A percentile compares a stretch with the other conserved stretches of the same genome.
Evolutionary conservation across 2,329 filamentous ascomycete genomes (phyloP).

Genomic region (Neophaeococcomyces mojaviensis): DNA sequence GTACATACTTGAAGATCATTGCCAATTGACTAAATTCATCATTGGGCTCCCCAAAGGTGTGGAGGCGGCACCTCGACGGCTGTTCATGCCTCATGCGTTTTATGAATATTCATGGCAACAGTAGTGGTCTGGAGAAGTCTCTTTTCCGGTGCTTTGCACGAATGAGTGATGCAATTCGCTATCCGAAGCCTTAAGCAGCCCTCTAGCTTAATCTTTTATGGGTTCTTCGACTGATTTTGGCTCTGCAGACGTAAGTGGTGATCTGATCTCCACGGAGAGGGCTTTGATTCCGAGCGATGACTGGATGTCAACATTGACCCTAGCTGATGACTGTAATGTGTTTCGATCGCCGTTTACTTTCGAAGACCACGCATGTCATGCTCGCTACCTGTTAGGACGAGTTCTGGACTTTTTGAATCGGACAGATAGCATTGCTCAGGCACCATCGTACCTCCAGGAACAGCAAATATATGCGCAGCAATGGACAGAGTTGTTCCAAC

Average conservation of each 20-base stretch:
- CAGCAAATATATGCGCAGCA: slow-evolving; percentile 38
- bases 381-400: slow-evolving; percentile 50
- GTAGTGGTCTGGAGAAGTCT: slow-evolving; percentile 45
- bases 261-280: slow-evolving; percentile 46
- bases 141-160: slow-evolving; percentile 54
- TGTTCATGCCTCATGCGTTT: slow-evolving; percentile 48
- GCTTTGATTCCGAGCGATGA: slow-evolving; percentile 44
- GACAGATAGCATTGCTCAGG: neutral
- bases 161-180: too few species aligned
- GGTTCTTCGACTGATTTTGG: too few species aligned
- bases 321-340: slow-evolving; percentile 24
- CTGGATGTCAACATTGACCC: slow-evolving; percentile 38
- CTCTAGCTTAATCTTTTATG: too few species aligned
- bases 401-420: slow-evolving; percentile 43
- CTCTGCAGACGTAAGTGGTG: slow-evolving; percentile 50
- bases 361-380: slow-evolving; percentile 54
- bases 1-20: too few species aligned
- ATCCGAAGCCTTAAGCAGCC: too few species aligned
- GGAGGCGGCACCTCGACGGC: slow-evolving; percentile 50
- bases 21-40: too few species aligned
- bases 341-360: neutral
- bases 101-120: slow-evolving; percentile 45
- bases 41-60: slow-evolving; percentile 42
- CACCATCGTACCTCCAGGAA: slow-evolving; percentile 26
- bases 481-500: slow-evolving; percentile 45